Conservation (phyloP, 805 yeast genomes). For the Lipomyces yamanashiensis region DNA sequence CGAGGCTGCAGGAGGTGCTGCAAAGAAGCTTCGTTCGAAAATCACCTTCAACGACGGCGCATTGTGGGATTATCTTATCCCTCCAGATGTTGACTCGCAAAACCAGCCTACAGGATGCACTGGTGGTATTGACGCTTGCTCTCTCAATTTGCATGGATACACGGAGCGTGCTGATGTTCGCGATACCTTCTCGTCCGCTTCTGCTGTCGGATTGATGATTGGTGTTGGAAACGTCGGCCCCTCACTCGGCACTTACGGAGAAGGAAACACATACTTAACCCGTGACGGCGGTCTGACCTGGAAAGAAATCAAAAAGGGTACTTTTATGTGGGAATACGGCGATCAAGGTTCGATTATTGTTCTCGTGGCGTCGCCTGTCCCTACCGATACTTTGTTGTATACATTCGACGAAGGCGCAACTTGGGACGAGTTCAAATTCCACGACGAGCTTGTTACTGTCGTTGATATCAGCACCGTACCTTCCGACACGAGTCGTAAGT, state of each 20-base stretch:
- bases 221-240: conserved; percentile 95
- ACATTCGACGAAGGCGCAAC: conserved; percentile 80
- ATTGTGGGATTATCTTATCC: conserved; percentile 72
- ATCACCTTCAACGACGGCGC: conserved; percentile 92
- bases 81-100: conserved; percentile 69
- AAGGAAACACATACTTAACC: conserved; percentile 74
- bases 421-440: conserved; percentile 72
- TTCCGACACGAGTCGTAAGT: conserved; percentile 82
- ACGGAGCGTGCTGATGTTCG: conserved; percentile 84
- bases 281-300: conserved; percentile 92
- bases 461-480: conserved; percentile 88
- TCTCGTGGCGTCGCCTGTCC: conserved; percentile 62
- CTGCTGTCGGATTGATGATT: conserved; percentile 86
- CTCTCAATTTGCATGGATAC: conserved; percentile 85
- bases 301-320: conserved; percentile 76
- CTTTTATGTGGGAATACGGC: conserved; percentile 92
- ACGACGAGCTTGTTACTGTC: conserved; percentile 59
- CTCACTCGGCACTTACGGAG: conserved; percentile 53
- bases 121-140: conserved; percentile 61
- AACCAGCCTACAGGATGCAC: conserved; percentile 64
- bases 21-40: conserved; percentile 67
- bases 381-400: conserved; percentile 63
- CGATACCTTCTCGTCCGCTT: conserved; percentile 84
- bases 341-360: conserved; percentile 90
- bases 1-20: conserved; percentile 51